Base-by-base conservation (phyloP, 495 filamentous ascomycete genomes). In the Mycothermus thermophilus region DNA sequence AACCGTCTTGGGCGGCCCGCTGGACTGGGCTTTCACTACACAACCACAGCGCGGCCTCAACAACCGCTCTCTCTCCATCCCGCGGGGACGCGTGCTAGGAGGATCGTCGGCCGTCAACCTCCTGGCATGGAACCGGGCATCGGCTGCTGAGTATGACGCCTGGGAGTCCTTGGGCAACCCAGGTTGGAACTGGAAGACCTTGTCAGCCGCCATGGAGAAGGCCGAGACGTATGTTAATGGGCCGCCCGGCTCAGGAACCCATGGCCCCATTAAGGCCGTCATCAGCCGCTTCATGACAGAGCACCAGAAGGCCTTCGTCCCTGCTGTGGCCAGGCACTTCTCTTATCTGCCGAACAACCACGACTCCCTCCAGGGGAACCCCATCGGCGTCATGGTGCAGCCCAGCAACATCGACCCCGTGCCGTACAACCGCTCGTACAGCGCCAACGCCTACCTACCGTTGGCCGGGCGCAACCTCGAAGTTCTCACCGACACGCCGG, bases 11-110 rank as follows among this genome's bases (percentile, higher is more conserved):
- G 64, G 58, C 1, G 63, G 62, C 0, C 45, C n/a, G n/a, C n/a
- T n/a, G 52, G 66, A 75, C 49, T 77, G 70, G 70, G 47, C 58
- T 30, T 75, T 72, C 41, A 40, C 62, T 18, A 66, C 65, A 1
- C 50, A 48, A 1, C 50, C 60, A 5, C 70, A 75, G 42, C 42
- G 40, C 7, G 55, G 52, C 32, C 52, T 55, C 9, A 52, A 47
- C 0, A 48, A 54, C 11, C 34, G 48, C 2, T 27, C 27, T 1
- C 52, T 66, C 4, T 45, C 34, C 9, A 50, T 63, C 23, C 52
- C 57, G 11, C 51, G 62, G 12, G 71, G 68, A 17, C 68, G 66
- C 43, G 64, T 66, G 0, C 54, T 74, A 1, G 69, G 65, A 8
- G 72, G 72, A 32, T 35, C 37, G 9, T 46, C 48, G 1, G 51